phyloP scores from a whole-genome alignment of 2,329 filamentous ascomycete species.

The Pestalotiopsis sp. region DNA sequence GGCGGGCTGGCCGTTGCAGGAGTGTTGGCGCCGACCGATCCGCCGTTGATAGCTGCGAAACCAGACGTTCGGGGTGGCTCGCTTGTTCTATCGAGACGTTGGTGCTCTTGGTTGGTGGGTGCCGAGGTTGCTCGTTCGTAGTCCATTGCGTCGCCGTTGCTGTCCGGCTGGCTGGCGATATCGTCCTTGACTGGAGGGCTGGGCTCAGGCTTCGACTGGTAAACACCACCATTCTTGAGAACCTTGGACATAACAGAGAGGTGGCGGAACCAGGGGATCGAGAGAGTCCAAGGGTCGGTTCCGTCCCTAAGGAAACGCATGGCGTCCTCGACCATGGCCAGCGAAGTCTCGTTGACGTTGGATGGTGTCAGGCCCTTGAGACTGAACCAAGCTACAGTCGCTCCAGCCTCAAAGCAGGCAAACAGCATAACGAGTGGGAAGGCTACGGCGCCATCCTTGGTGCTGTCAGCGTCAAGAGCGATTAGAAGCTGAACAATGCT shows the following conservation, averaged over 20 bases:
- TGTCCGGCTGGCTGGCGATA: conserved; percentile 54
- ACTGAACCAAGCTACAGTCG: conserved; percentile 63
- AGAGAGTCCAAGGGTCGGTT: conserved; percentile 61
- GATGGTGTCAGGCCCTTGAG: conserved; percentile 60
- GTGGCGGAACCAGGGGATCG: conserved; percentile 61
- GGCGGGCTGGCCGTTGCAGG: conserved; percentile 50
- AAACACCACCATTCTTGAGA: conserved; percentile 52
- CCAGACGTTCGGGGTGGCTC: conserved; percentile 59
- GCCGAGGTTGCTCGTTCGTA: conserved; percentile 48
- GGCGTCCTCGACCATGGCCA: conserved; percentile 58
- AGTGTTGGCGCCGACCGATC: conserved; percentile 49
- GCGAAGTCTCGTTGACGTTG: conserved; percentile 58
- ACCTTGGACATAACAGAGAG: conserved; percentile 64
- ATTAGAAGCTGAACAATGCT: conserved; percentile 58
- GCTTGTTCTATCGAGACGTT: conserved; percentile 44
- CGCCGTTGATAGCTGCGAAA: conserved; percentile 61
- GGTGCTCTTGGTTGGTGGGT: conserved; percentile 31
- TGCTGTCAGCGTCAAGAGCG: conserved; percentile 56
- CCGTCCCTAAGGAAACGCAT: conserved; percentile 61
- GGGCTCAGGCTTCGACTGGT: conserved; percentile 28
- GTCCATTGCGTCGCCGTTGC: conserved; percentile 58
- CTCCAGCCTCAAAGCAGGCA: conserved; percentile 61
- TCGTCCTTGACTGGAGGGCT: conserved; percentile 55
- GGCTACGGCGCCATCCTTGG: conserved; percentile 61
- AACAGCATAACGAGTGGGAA: conserved; percentile 67